A percentile compares a stretch with the other conserved stretches of the same genome.
These are phyloP conservation scores for Novakomyces olei DNA, from an alignment of 805 yeast genomes.

Conservation along the genomic window DNA sequence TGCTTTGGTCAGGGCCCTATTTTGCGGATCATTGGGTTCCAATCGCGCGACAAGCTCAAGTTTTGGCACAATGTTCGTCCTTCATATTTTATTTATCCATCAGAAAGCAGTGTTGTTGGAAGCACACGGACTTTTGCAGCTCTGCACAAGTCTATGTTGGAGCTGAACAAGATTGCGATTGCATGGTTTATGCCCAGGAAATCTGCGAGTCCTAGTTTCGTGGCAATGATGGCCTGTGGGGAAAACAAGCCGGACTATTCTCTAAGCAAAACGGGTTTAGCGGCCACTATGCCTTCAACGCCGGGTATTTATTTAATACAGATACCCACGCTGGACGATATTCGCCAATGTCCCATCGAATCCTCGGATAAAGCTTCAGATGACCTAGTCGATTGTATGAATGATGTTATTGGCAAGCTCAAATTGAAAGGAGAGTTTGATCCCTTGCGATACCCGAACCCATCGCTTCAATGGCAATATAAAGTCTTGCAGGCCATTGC, in stretches of 20 bases:
- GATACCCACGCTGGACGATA: constrained; percentile 55
- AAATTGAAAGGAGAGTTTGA: constrained; percentile 27
- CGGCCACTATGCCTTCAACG: constrained; percentile 18
- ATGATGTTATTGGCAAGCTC: constrained; percentile 20
- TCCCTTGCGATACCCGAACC: constrained; percentile 41
- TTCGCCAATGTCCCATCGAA: constrained; percentile 38
- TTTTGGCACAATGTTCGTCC: constrained; percentile 31
- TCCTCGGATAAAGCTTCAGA: constrained; percentile 11
- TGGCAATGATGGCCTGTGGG: constrained; percentile 31
- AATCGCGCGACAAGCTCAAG: constrained; percentile 22
- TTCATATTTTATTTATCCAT: constrained; percentile 46
- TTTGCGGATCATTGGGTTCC: constrained; percentile 47
- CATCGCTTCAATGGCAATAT: constrained; percentile 45
- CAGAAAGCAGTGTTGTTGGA: constrained; percentile 34
- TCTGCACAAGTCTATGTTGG: constrained; percentile 36
- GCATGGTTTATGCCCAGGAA: constrained; percentile 46
- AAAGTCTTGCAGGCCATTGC: constrained; percentile 40
- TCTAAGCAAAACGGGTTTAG: background rate
- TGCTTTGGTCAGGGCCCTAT: constrained; percentile 18
- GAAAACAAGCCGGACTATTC: no score
- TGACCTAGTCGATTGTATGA: constrained; percentile 12
- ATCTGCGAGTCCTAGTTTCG: constrained; percentile 33
- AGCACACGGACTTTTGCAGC: constrained; percentile 48
- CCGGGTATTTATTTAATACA: constrained; percentile 52
- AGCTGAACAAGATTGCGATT: constrained; percentile 34